A percentile compares a stretch with the other conserved stretches of the same genome.
Conservation (phyloP, 306 rosid species). For the Sesbania bispinosa region DNA sequence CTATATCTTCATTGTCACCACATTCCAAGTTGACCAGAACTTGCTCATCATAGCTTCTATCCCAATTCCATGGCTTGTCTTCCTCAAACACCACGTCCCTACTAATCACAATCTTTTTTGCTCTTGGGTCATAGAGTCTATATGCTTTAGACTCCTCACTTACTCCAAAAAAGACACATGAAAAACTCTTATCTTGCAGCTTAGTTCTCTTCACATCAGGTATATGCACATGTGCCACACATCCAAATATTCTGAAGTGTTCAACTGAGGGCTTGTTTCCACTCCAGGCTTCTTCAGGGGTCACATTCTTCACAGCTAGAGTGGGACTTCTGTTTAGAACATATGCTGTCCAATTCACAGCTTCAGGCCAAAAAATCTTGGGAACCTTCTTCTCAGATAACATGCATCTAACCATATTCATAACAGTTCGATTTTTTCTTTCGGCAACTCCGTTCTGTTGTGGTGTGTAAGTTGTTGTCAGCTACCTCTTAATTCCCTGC, state of each 20-base stretch:
- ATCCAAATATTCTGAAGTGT: too few relatives aligned
- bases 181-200: background rate
- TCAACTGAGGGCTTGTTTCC: too few relatives aligned
- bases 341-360: background rate
- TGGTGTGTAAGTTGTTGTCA: background rate
- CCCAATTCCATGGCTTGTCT: background rate
- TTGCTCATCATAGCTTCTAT: background rate
- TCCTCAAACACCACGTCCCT: too few relatives aligned
- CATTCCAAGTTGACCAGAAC: too few relatives aligned
- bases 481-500: background rate
- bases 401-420: too few relatives aligned
- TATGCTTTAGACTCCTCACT: background rate
- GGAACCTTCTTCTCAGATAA: too few relatives aligned
- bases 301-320: too few relatives aligned
- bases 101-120: background rate
- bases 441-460: background rate
- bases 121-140: background rate
- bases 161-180: background rate
- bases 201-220: background rate
- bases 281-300: too few relatives aligned
- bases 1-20: too few relatives aligned
- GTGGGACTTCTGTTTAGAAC: too few relatives aligned
- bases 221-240: background rate
- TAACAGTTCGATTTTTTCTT: too few relatives aligned
- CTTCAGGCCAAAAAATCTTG: background rate